Percentiles rank a stretch among this genome's conserved stretches.
phyloP scores from a whole-genome alignment of 2,329 filamentous ascomycete species.

The Blastomyces silverae region DNA sequence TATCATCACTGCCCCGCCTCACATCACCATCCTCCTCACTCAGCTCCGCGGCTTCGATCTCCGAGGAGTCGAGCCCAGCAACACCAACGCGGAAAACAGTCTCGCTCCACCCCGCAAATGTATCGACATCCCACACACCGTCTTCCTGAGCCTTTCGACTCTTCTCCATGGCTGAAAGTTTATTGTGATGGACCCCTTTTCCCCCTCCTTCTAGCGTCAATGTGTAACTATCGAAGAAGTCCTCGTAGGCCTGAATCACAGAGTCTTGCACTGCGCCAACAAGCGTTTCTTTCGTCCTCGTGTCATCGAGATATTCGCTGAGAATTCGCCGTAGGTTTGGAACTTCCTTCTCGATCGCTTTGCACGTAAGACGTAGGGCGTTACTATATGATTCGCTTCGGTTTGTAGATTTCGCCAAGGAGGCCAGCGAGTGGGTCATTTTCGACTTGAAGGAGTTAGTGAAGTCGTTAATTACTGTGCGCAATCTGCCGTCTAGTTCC shows the following conservation, averaged over 20 bases:
- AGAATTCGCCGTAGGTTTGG: conserved; percentile 51
- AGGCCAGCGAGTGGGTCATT: conserved; percentile 46
- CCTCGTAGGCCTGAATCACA: conserved; percentile 57
- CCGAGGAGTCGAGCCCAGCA: conserved; percentile 28
- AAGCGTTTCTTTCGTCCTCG: conserved; percentile 58
- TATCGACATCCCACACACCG: conserved; percentile 58
- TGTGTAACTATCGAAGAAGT: conserved; percentile 53
- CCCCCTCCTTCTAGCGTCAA: conserved; percentile 33
- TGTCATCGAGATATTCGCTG: conserved; percentile 58
- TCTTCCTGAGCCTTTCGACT: conserved; percentile 57
- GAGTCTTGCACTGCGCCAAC: conserved; percentile 60
- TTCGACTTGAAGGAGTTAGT: conserved; percentile 52
- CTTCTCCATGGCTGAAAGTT: conserved; percentile 29
- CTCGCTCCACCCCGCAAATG: conserved; percentile 57
- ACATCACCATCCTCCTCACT: conserved; percentile 24
- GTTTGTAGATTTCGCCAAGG: conserved; percentile 12
- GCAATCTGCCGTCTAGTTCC: conserved; percentile 57
- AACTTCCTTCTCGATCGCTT: conserved; percentile 53
- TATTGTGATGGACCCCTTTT: conserved; percentile 32
- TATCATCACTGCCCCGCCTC: neutral
- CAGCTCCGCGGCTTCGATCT: conserved; percentile 25
- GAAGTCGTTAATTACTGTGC: conserved; percentile 60
- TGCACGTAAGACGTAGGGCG: conserved; percentile 20
- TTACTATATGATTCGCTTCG: conserved; percentile 14
- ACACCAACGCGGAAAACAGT: conserved; percentile 53